A percentile compares a stretch with the other conserved stretches of the same genome.
Evolutionary conservation across 1,284 basidiomycete genomes (phyloP).

Genomic region (Rhizoctonia solani): DNA sequence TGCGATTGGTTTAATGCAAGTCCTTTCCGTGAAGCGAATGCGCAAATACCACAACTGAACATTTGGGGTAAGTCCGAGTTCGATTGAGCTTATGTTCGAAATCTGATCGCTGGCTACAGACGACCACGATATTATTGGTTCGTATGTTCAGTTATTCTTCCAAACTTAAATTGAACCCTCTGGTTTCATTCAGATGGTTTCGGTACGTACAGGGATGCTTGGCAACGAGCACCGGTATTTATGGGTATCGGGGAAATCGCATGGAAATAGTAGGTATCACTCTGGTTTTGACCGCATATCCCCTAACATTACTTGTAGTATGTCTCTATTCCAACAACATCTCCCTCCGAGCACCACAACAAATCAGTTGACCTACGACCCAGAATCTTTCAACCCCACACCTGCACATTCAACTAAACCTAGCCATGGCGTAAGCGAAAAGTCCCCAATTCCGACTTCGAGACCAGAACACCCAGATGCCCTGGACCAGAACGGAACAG

Average conservation of each 20-base stretch:
- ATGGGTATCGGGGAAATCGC: constrained; percentile 43
- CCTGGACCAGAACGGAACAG: neutral
- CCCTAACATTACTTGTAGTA: neutral
- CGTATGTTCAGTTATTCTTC: neutral
- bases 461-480: neutral
- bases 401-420: neutral
- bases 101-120: neutral
- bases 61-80: constrained; percentile 13
- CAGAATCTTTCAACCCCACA: neutral
- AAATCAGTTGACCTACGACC: constrained; percentile 20
- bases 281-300: neutral
- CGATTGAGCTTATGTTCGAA: neutral
- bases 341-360: constrained; percentile 38
- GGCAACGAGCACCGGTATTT: constrained; percentile 45
- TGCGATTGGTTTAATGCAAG: constrained; percentile 31
- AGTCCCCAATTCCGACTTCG: neutral
- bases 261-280: constrained; percentile 46
- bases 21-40: constrained; percentile 28
- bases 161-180: neutral
- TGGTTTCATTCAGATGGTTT: constrained; percentile 45
- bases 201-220: constrained; percentile 46
- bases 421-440: neutral
- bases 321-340: constrained; percentile 46
- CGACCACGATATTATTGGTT: constrained; percentile 30
- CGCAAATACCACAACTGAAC: constrained; percentile 29